Conservation (phyloP, 2,329 filamentous ascomycete species). For the Fusarium napiforme region DNA sequence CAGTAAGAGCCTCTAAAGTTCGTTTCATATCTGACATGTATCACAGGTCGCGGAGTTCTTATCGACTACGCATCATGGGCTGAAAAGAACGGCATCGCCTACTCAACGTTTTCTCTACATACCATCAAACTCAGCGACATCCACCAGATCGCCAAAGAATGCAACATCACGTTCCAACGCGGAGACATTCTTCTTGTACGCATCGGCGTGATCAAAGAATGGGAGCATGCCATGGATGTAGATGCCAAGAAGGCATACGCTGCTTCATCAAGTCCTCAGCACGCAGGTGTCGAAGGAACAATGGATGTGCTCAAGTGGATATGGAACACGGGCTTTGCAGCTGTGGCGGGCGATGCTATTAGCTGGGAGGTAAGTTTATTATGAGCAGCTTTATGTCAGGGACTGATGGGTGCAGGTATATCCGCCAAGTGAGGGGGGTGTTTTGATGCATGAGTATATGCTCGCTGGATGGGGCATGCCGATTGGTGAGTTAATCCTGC, state of each 20-base stretch:
- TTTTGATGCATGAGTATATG: slow-evolving; percentile 57
- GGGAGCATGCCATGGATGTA: slow-evolving; percentile 49
- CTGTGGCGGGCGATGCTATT: slow-evolving; percentile 67
- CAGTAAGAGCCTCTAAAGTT: background rate
- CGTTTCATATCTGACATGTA: fast-evolving
- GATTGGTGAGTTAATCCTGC: background rate
- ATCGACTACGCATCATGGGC: slow-evolving; percentile 62
- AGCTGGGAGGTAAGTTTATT: slow-evolving; percentile 59
- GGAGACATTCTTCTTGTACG: slow-evolving; percentile 67
- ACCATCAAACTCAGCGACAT: slow-evolving; percentile 48
- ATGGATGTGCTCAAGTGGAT: slow-evolving; percentile 65
- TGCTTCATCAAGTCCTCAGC: slow-evolving; percentile 44
- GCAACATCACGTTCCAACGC: slow-evolving; percentile 55
- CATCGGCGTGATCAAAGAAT: slow-evolving; percentile 61
- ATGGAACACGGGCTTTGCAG: slow-evolving; percentile 67
- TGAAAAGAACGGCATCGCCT: slow-evolving; percentile 49
- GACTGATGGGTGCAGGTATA: slow-evolving; percentile 31
- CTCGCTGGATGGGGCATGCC: slow-evolving; percentile 61
- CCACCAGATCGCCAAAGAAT: slow-evolving; percentile 51
- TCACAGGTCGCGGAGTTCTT: slow-evolving; percentile 60
- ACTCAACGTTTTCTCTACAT: slow-evolving; percentile 55
- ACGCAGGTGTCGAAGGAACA: slow-evolving; percentile 60
- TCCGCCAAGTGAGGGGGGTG: slow-evolving; percentile 13
- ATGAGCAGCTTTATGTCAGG: fast-evolving
- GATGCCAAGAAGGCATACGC: slow-evolving; percentile 52